These are phyloP conservation scores for Colletotrichum liaoningense DNA, from an alignment of 2,329 filamentous ascomycete species.

Conservation along the genomic window DNA sequence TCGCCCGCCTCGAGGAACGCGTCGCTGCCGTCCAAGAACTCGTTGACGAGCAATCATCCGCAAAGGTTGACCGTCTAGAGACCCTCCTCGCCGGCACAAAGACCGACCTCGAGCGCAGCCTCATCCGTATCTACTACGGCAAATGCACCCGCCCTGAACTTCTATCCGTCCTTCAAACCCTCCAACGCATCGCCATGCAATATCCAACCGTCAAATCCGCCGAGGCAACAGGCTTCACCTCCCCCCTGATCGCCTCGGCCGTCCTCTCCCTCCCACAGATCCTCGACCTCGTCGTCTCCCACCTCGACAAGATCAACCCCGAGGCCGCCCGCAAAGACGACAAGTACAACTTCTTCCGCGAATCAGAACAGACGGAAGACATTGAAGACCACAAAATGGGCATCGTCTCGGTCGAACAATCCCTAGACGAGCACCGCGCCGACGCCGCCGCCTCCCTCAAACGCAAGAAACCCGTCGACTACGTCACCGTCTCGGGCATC, in stretches of 20 bases:
- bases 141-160: constrained; percentile 94
- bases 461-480: constrained; percentile 76
- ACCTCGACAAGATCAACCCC: constrained; percentile 87
- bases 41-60: constrained; percentile 73
- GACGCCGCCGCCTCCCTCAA: constrained; percentile 79
- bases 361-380: constrained; percentile 86
- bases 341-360: constrained; percentile 93
- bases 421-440: constrained; percentile 81
- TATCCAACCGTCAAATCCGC: constrained; percentile 76
- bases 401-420: constrained; percentile 92
- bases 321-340: constrained; percentile 87
- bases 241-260: constrained; percentile 75
- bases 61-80: constrained; percentile 79
- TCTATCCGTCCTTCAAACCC: constrained; percentile 83
- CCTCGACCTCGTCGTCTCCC: constrained; percentile 75
- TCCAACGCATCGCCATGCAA: constrained; percentile 84
- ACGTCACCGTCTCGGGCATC: constrained; percentile 87
- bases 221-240: constrained; percentile 78
- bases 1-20: constrained; percentile 78
- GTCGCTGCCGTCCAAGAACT: constrained; percentile 90
- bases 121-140: constrained; percentile 97
- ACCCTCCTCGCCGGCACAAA: constrained; percentile 77
- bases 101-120: constrained; percentile 88
- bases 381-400: constrained; percentile 91
- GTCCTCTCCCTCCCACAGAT: constrained; percentile 83